Evolutionary conservation across 192 early-diverging fungal species (phyloP), one percentile per base, ranked within the genome.

Genomic region (Paraglomus brasilianum): DNA sequence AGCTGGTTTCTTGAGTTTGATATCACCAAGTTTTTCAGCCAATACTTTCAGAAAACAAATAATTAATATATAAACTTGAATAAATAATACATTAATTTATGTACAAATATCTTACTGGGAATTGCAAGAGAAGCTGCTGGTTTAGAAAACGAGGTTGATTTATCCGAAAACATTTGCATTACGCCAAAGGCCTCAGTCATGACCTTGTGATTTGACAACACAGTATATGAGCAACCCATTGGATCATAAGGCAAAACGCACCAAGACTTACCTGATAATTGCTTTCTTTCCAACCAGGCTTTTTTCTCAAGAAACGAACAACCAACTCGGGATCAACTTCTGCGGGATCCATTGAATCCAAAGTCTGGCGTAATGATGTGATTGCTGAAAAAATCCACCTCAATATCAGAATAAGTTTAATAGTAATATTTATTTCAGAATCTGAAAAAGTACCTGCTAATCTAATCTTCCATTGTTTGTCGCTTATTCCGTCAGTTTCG

Each of bases 211-310:
- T n/a, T n/a, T n/a, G n/a, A n/a, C n/a, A n/a, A n/a, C n/a, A n/a
- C n/a, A n/a, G n/a, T n/a, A n/a, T n/a, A n/a, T n/a, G n/a, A n/a
- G n/a, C n/a, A n/a, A n/a, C n/a, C n/a, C n/a, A n/a, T n/a, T n/a
- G n/a, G n/a, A n/a, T n/a, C n/a, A n/a, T n/a, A n/a, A n/a, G n/a
- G n/a, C n/a, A n/a, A 49, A 47, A 22, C 2, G 44, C 11, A 19
- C 30, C 30, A 41, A 45, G 40, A 51, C 7, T 41, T 15, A 78
- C 87, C 68, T 99, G 96, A 75, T 98, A 98, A 78, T 99, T 99
- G 82, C 85, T 93, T 73, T 99, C 97, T 76, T 98, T 98, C 92
- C 92, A 96, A 5, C 96, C 95, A 0, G 94, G 94, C 38, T 91
- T 93, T 48, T 91, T 89, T 8, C 83, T 75, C 24, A 99, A 75